phyloP scores from a whole-genome alignment of 768 basidiomycete genomes.

The Mycena alexandri region DNA sequence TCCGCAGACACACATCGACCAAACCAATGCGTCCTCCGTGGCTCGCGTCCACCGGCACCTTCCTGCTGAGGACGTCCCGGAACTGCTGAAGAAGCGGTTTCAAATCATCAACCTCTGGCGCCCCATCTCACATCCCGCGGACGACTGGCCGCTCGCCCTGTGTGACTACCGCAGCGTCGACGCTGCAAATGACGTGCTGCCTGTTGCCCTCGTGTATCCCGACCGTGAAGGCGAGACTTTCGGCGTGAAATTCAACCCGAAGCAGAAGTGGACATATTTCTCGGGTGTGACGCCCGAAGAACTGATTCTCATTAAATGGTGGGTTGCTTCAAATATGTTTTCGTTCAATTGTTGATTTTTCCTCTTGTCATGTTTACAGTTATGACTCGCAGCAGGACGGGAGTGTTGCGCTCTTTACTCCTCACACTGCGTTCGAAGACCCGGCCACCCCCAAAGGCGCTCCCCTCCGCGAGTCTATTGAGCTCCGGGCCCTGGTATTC shows the following conservation, averaged over 20 bases:
- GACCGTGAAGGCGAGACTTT: slow-evolving; percentile 66
- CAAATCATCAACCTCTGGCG: slow-evolving; percentile 75
- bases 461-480: slow-evolving; percentile 32
- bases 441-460: slow-evolving; percentile 28
- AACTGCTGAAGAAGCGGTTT: slow-evolving; percentile 61
- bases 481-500: slow-evolving; percentile 34
- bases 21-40: slow-evolving; percentile 58
- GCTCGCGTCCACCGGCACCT: slow-evolving; percentile 65
- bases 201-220: slow-evolving; percentile 61
- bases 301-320: slow-evolving; percentile 58
- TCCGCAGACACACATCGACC: slow-evolving; percentile 63
- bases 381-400: slow-evolving; percentile 32
- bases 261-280: slow-evolving; percentile 67
- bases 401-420: slow-evolving; percentile 30
- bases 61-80: slow-evolving; percentile 57
- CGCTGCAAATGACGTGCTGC: slow-evolving; percentile 55
- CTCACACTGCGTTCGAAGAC: slow-evolving; percentile 28
- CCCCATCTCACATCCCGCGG: slow-evolving; percentile 61
- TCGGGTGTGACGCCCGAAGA: slow-evolving; percentile 26
- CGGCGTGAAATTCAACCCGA: slow-evolving; percentile 58
- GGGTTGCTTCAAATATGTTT: slow-evolving; percentile 28
- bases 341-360: too few species aligned
- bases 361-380: slow-evolving; percentile 3
- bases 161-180: slow-evolving; percentile 66
- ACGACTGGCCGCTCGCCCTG: slow-evolving; percentile 64